Conservation (phyloP, 768 basidiomycete species). For the Lenzites betulinus region DNA sequence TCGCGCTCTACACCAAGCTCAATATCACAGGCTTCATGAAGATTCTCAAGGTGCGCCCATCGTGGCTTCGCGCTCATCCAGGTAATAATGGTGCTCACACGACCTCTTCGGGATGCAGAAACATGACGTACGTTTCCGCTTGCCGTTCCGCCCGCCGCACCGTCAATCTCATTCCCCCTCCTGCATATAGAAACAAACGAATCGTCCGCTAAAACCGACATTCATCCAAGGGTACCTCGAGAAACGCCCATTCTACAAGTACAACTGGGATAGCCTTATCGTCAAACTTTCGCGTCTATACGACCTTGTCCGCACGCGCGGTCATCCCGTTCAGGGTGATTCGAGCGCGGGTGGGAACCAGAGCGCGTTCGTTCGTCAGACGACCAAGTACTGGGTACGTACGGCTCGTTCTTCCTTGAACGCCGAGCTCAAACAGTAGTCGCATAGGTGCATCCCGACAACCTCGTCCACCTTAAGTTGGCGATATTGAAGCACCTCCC, state of each 20-base stretch:
- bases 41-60: conserved; percentile 75
- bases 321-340: conserved; percentile 93
- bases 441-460: conserved; percentile 43
- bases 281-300: conserved; percentile 95
- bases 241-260: conserved; percentile 94
- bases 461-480: conserved; percentile 46
- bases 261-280: conserved; percentile 94
- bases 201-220: conserved; percentile 73
- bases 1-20: conserved; percentile 92
- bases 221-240: conserved; percentile 93
- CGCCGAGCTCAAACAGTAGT: neutral
- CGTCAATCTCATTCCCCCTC: neutral
- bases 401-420: neutral
- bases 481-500: conserved; percentile 92
- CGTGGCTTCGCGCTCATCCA: too few species aligned
- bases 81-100: conserved; percentile 8
- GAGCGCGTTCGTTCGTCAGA: conserved; percentile 97
- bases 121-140: conserved; percentile 71
- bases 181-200: conserved; percentile 84
- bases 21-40: conserved; percentile 99
- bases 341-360: conserved; percentile 92
- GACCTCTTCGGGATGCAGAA: conserved; percentile 52
- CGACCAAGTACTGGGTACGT: conserved; percentile 96
- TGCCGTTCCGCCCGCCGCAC: neutral
- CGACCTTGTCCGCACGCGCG: conserved; percentile 92